Evolutionary conservation across 805 yeast genomes (phyloP), one percentile per base, ranked within the genome.

Genomic region (Ogataea henricii): DNA sequence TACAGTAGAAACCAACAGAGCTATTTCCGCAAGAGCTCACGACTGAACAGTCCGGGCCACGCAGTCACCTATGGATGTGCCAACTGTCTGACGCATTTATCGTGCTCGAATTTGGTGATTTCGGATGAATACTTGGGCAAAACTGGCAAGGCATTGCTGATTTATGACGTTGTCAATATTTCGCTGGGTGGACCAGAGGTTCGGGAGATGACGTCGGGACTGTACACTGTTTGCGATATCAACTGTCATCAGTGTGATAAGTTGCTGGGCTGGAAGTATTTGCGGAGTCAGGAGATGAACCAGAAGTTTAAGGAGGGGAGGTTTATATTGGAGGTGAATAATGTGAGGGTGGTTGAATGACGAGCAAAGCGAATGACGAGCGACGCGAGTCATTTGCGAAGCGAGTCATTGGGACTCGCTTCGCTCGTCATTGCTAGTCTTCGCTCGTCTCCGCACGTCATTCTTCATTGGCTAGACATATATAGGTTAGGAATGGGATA

Each of bases 201-300:
- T 10, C 49, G 64, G 10, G 50, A 68, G 32, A 83, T 84, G 89
- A 67, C 76, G 23, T 82, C 88, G 0, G 89, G 89, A 0, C 60
- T 60, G 20, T 84, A 81, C 55, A 57, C 69, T 0, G 85, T 84
- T 2, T 74, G 81, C 49, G 84, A 81, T 55, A 72, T 82, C 25
- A 57, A 58, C 30, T 84, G 89, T 57, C 76, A 73, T 38, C 77
- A 76, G 52, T 84, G 89, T 58, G 66, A 68, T 42, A 60, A 64
- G 4, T 64, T 75, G 44, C 66, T 84, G 14, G 89, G 89, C 3
- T 84, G 89, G 89, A 77, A 74, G 50, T 84, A 84, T 56, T 59
- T 82, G 33, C 69, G 69, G 54, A 75, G 85, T 38, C 72, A 70
- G 26, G 63, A 67, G 23, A 56, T 57, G 17, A 62, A 68, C 14